Evolutionary conservation across 2,329 filamentous ascomycete genomes (phyloP).

Genomic region (Colletotrichum magnum): DNA sequence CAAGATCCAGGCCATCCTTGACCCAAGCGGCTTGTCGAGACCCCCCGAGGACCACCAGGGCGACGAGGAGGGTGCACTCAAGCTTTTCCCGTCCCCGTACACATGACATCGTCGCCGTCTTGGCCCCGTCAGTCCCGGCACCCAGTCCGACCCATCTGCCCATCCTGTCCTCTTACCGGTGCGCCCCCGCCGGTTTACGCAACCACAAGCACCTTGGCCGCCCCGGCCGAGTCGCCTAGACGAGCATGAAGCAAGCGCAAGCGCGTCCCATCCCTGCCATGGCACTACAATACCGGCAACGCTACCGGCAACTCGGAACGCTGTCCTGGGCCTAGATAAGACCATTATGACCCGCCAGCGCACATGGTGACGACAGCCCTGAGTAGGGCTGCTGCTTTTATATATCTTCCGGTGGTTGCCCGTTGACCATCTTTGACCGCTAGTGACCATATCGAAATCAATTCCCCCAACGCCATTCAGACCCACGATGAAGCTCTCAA

Average conservation of each 20-base stretch:
- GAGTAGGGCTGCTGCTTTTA: neutral
- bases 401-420: slow-evolving; percentile 22
- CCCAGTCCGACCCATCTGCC: slow-evolving; percentile 15
- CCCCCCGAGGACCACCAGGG: neutral
- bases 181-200: slow-evolving; percentile 25
- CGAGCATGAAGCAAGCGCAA: slow-evolving; percentile 25
- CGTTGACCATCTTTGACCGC: neutral
- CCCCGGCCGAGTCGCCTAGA: slow-evolving; percentile 8
- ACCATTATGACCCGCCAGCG: slow-evolving; percentile 22
- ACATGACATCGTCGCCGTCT: slow-evolving; percentile 36
- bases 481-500: slow-evolving; percentile 25
- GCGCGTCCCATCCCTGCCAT: neutral
- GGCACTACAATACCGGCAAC: slow-evolving; percentile 16
- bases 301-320: slow-evolving; percentile 28
- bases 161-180: slow-evolving; percentile 4
- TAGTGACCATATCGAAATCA: neutral
- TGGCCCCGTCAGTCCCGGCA: slow-evolving; percentile 32
- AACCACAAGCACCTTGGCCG: slow-evolving; percentile 18
- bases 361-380: slow-evolving; percentile 26
- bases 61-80: slow-evolving; percentile 8
- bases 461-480: too few relatives aligned
- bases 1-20: slow-evolving; percentile 8
- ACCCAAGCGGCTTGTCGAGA: slow-evolving; percentile 1
- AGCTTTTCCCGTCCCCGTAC: slow-evolving; percentile 33
- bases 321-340: slow-evolving; percentile 21